These are phyloP conservation scores for Phytophthora idaei DNA, from an alignment of 352 stramenopile species.

Conservation along the genomic window DNA sequence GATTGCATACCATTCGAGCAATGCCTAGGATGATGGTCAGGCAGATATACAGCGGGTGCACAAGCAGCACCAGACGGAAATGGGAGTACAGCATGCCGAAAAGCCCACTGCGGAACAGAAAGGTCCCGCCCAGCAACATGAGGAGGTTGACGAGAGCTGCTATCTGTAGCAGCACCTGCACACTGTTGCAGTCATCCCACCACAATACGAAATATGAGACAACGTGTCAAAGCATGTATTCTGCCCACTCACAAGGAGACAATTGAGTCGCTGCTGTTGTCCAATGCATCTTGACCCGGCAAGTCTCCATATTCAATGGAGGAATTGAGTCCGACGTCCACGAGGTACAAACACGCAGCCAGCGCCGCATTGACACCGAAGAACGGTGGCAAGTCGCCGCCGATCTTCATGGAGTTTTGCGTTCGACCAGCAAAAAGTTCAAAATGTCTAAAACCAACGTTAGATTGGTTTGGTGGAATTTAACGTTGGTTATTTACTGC, in stretches of 20 bases:
- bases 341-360: conserved; percentile 48
- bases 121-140: conserved; percentile 60
- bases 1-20: conserved; percentile 40
- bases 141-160: conserved; percentile 61
- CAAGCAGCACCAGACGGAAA: conserved; percentile 52
- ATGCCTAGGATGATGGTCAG: conserved; percentile 51
- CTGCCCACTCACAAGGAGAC: conserved; percentile 51
- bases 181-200: conserved; percentile 28
- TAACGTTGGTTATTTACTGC: conserved; percentile 28
- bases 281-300: conserved; percentile 31
- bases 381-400: conserved; percentile 30
- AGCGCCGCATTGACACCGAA: conserved; percentile 49
- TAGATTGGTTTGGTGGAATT: neutral
- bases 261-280: conserved; percentile 48
- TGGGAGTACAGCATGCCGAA: conserved; percentile 63
- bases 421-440: neutral
- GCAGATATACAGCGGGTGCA: conserved; percentile 58
- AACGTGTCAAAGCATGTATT: neutral
- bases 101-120: conserved; percentile 75
- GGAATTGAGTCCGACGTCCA: conserved; percentile 66
- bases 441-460: conserved; percentile 1
- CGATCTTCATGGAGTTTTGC: conserved; percentile 19
- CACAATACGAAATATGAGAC: neutral
- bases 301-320: conserved; percentile 68
- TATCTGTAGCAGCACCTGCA: conserved; percentile 74